These are phyloP conservation scores for Penicillium sp. DNA, from an alignment of 2,329 filamentous ascomycete species.

Conservation along the genomic window DNA sequence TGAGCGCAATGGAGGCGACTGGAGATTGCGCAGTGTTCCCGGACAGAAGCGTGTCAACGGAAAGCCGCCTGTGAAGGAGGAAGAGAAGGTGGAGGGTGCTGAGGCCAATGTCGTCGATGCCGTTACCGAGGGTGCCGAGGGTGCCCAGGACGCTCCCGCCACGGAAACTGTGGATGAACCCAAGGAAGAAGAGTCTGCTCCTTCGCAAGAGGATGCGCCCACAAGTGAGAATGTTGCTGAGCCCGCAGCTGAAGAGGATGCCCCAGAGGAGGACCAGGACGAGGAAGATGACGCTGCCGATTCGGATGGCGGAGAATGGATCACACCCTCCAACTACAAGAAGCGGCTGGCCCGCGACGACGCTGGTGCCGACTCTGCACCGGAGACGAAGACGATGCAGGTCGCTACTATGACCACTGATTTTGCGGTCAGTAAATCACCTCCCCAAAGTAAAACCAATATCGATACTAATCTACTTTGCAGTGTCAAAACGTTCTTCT, in stretches of 20 bases:
- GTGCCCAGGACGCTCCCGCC: constrained; percentile 27
- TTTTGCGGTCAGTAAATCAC: constrained; percentile 70
- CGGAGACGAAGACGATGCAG: constrained; percentile 68
- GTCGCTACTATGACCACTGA: constrained; percentile 92
- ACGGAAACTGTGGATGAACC: constrained; percentile 27
- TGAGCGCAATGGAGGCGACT: constrained; percentile 85
- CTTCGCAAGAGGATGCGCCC: constrained; percentile 8
- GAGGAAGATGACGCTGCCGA: constrained; percentile 37
- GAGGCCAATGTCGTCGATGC: constrained; percentile 29
- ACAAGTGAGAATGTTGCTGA: constrained; percentile 18
- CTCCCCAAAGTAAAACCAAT: neutral
- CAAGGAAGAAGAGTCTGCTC: constrained; percentile 18
- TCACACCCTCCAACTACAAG: constrained; percentile 89
- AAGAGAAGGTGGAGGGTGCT: constrained; percentile 30
- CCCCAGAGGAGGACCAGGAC: constrained; percentile 28
- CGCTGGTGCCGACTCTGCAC: constrained; percentile 45
- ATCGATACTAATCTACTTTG: constrained; percentile 6
- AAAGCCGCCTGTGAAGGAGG: constrained; percentile 55
- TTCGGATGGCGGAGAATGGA: constrained; percentile 73
- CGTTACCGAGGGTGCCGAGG: constrained; percentile 29
- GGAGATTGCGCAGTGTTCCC: constrained; percentile 75
- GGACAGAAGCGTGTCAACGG: constrained; percentile 79
- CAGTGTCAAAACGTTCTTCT: constrained; percentile 80
- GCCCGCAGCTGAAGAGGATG: constrained; percentile 22
- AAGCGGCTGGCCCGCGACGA: constrained; percentile 73